Evolutionary conservation across 192 early-diverging fungal species (phyloP), one percentile per base, ranked within the genome.

Genomic region (Coemansia sp.): DNA sequence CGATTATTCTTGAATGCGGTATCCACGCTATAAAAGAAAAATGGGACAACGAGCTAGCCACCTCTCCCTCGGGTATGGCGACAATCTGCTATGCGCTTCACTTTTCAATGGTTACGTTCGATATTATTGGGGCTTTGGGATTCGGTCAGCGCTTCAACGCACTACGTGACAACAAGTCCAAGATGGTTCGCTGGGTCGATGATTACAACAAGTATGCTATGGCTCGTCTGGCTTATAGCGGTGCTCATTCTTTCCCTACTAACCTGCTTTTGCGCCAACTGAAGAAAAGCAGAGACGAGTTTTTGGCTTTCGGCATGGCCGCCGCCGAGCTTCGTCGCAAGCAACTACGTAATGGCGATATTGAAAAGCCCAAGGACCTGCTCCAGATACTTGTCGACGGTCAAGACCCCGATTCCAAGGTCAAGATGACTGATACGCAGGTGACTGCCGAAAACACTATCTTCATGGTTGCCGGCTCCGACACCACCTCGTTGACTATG

Each of bases 311-410:
- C 46, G 41, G 69, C 3, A 69, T 65, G 31, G 52, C 33, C 3
- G 74, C 70, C 5, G 41, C 49, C 3, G 42, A 73, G 18, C 13
- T 20, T 4, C 71, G 75, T 15, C 57, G 63, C 7, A 57, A 73
- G 3, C 29, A 66, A 33, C 52, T 78, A 24, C 38, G 67, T 20
- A 3, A 36, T 0, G 72, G 66, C 2, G 22, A 59, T 36, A 33
- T 27, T 12, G 71, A 74, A 12, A 76, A 78, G 49, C 77, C 82
- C 44, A 74, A 74, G 33, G 85, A 86, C 33, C 65, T 82, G 10
- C 44, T 86, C 62, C 85, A 86, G 43, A 63, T 77, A 3, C 16
- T 82, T 16, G 54, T 86, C 11, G 85, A 86, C 18, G 66, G 66
- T 1, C 77, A 75, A 41, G 80, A 86, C 27, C 72, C 76, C 9